phyloP scores from a whole-genome alignment of 176 grass and related monocot species.

The Triticum dicoccoides region DNA sequence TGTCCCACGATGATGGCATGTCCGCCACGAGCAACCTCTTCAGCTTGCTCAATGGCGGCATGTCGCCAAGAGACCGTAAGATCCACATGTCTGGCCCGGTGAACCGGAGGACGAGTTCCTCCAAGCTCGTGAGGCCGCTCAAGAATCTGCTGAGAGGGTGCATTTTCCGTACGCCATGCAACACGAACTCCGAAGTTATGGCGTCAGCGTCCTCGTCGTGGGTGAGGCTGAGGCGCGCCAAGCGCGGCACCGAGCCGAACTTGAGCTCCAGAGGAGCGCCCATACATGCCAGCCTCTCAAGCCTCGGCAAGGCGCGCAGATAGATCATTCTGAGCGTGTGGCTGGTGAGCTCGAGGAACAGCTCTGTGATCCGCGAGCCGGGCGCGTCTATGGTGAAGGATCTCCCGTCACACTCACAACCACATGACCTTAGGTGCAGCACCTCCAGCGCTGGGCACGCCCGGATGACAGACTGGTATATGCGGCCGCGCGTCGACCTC shows the following conservation, averaged over 20 bases:
- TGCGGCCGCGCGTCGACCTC: neutral
- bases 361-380: neutral
- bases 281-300: neutral
- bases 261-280: neutral
- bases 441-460: neutral
- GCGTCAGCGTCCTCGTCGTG: neutral
- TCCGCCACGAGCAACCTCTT: neutral
- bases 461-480: neutral
- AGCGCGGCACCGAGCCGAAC: neutral
- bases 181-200: neutral
- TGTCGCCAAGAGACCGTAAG: neutral
- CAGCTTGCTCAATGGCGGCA: neutral
- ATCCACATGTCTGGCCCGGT: neutral
- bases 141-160: neutral
- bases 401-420: neutral
- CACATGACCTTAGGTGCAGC: neutral
- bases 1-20: neutral
- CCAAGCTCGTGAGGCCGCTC: neutral
- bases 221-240: neutral
- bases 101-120: neutral
- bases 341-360: neutral
- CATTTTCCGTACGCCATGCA: neutral
- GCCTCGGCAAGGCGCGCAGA: neutral
- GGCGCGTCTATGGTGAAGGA: neutral
- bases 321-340: neutral